Percentiles rank a stretch among this genome's conserved stretches.
phyloP scores from a whole-genome alignment of 495 filamentous ascomycete genomes.

The Penicillium fimorum region DNA sequence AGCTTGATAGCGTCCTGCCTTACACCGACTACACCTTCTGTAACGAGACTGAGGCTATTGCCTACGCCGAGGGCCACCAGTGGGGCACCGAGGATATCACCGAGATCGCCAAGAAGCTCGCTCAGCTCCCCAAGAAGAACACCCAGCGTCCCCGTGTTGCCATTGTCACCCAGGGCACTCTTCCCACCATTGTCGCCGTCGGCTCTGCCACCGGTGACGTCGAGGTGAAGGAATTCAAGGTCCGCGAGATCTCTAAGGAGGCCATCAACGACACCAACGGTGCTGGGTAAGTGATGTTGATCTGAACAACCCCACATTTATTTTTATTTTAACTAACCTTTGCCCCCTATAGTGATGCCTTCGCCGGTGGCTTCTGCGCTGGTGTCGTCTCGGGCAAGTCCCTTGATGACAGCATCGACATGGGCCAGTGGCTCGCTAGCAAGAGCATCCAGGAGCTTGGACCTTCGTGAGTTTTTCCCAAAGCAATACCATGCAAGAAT shows the following conservation, averaged over 20 bases:
- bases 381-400: constrained; percentile 81
- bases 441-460: constrained; percentile 91
- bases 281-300: constrained; percentile 61
- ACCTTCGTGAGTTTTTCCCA: constrained; percentile 70
- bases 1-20: constrained; percentile 73
- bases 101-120: constrained; percentile 83
- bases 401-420: constrained; percentile 72
- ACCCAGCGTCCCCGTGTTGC: constrained; percentile 71
- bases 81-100: constrained; percentile 70
- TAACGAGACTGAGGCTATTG: constrained; percentile 90
- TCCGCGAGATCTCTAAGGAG: constrained; percentile 68
- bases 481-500: background rate
- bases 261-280: constrained; percentile 94
- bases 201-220: constrained; percentile 58
- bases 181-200: constrained; percentile 78
- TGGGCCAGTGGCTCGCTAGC: constrained; percentile 93
- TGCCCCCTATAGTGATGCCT: constrained; percentile 72
- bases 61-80: constrained; percentile 79
- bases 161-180: constrained; percentile 91
- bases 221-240: constrained; percentile 70
- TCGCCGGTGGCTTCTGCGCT: constrained; percentile 89
- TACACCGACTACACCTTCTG: constrained; percentile 98
- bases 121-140: constrained; percentile 89
- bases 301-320: background rate
- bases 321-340: constrained; percentile 12